Percentiles rank a stretch among this genome's conserved stretches.
Conservation (phyloP, 1,139 yeast species). For the Lodderomyces elongisporus region DNA sequence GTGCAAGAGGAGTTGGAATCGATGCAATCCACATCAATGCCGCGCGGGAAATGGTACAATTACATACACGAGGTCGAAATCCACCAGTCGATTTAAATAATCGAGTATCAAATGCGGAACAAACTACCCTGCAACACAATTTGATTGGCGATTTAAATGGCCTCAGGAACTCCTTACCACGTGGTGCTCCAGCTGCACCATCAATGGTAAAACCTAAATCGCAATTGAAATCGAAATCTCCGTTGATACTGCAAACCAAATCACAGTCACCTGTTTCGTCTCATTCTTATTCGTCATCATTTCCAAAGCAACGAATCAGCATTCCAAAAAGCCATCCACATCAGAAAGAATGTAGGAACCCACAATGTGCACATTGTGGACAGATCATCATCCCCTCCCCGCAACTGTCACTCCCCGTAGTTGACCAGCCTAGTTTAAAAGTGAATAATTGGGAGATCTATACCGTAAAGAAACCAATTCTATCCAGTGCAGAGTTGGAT, state of each 20-base stretch:
- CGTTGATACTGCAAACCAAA: too few species aligned
- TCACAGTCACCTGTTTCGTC: too few species aligned
- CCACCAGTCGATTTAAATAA: too few species aligned
- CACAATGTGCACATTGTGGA: conserved; percentile 63
- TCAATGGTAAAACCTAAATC: too few species aligned
- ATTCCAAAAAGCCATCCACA: conserved; percentile 6
- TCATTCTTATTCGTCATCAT: conserved; percentile 10
- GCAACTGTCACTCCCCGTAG: conserved; percentile 53
- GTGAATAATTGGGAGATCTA: conserved; percentile 72
- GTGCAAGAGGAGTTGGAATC: conserved; percentile 37
- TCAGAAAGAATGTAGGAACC: conserved; percentile 35
- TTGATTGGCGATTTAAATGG: too few species aligned
- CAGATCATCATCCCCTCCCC: conserved; percentile 72
- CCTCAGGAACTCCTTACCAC: too few species aligned
- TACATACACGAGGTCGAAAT: conserved; percentile 34
- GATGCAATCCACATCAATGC: conserved; percentile 53
- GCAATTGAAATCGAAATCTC: too few species aligned
- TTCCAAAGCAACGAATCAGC: conserved; percentile 1
- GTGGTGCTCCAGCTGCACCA: too few species aligned
- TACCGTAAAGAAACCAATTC: conserved; percentile 71
- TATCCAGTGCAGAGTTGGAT: conserved; percentile 72
- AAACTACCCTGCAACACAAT: too few species aligned
- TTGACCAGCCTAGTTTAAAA: conserved; percentile 61
- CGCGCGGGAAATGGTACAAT: conserved; percentile 59
- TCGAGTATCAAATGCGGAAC: too few species aligned